These are phyloP conservation scores for Eimeria maxima DNA, from an alignment of 169 alveolate genomes.

Conservation along the genomic window DNA sequence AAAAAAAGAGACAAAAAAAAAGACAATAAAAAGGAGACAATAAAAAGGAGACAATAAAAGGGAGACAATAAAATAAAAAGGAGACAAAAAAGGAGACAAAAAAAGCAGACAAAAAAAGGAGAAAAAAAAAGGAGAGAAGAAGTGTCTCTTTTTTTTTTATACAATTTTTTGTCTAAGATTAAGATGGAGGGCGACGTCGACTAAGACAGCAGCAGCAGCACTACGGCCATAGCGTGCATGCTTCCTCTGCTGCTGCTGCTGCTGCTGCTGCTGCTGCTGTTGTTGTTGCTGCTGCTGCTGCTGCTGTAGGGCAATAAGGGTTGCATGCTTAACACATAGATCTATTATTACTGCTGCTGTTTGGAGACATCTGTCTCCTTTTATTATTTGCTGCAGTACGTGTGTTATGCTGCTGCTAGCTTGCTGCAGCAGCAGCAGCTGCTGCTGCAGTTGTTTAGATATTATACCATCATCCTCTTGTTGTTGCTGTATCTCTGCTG, in stretches of 20 bases:
- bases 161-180: background rate
- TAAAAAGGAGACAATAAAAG: background rate
- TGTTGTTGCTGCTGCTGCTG: background rate
- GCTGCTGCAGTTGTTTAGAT: background rate
- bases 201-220: conserved; percentile 52
- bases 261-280: background rate
- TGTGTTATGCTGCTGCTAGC: conserved; percentile 47
- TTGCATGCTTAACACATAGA: conserved; percentile 30
- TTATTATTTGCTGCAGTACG: conserved; percentile 4
- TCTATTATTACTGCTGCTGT: conserved; percentile 60
- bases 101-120: background rate
- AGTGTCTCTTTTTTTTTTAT: no score
- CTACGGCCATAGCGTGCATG: conserved; percentile 6
- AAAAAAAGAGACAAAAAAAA: background rate
- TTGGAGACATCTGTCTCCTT: conserved; percentile 45
- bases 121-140: background rate
- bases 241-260: background rate
- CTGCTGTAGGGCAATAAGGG: conserved; percentile 41
- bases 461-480: background rate
- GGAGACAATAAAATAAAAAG: background rate
- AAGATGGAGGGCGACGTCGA: conserved; percentile 18
- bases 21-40: background rate
- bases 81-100: background rate
- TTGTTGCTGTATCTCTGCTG: conserved; percentile 55
- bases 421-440: conserved; percentile 46